Conservation (phyloP, 768 basidiomycete species). For the Psilocybe sp. region DNA sequence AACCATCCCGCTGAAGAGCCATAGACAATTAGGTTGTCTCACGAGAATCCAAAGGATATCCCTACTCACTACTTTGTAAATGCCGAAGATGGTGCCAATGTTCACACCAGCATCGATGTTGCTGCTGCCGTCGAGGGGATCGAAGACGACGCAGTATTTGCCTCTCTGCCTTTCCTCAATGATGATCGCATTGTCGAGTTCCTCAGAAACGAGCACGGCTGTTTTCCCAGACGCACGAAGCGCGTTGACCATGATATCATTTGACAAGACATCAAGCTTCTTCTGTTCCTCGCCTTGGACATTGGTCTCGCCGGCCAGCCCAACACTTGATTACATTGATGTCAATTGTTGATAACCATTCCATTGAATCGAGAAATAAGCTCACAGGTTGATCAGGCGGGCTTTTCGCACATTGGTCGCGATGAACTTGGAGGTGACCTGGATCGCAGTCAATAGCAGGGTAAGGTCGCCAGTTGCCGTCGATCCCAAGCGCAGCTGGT, state of each 20-base stretch:
- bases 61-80: constrained; percentile 81
- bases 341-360: constrained; percentile 4
- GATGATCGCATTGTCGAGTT: constrained; percentile 89
- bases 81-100: constrained; percentile 96
- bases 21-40: constrained; percentile 1
- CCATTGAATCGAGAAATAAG: constrained; percentile 9
- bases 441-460: constrained; percentile 90
- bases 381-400: constrained; percentile 93
- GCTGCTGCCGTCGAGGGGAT: constrained; percentile 93
- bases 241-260: constrained; percentile 99
- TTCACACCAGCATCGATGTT: constrained; percentile 99
- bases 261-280: constrained; percentile 95
- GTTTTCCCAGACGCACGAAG: constrained; percentile 95
- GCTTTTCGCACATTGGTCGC: constrained; percentile 97
- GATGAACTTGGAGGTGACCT: constrained; percentile 95
- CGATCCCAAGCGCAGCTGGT: constrained; percentile 80
- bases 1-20: constrained; percentile 61
- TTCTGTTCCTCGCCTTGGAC: constrained; percentile 99
- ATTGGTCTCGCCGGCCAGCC: constrained; percentile 94
- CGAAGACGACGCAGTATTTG: constrained; percentile 96
- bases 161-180: constrained; percentile 80
- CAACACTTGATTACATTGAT: constrained; percentile 59
- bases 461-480: constrained; percentile 93
- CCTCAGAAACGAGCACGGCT: constrained; percentile 95
- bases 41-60: background rate